Base-by-base conservation (phyloP, 2,329 filamentous ascomycete species). In the Pezicula rhizophila region DNA sequence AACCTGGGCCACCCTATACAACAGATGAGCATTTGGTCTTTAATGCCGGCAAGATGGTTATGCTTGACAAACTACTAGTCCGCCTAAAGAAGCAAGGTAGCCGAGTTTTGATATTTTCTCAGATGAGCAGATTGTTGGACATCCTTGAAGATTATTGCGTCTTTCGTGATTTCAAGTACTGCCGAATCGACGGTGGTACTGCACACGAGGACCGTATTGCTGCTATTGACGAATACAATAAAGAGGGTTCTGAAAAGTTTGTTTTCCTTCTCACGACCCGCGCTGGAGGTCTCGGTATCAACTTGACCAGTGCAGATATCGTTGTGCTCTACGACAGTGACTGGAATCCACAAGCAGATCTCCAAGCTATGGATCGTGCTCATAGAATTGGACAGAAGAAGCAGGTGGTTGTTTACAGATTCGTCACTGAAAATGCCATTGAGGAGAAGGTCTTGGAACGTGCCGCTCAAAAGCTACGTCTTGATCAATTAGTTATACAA, bases 301-400 rank as follows among this genome's bases (percentile, higher is more conserved):
- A 99, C 66, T 73, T 99, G 64, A 99, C 93, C 1, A 85, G 80
- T 52, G 93, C 93, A 48, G 93, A 99, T 61, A 96, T 97, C 62
- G 93, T 99, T 50, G 81, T 99, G 26, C 80, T 99, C 6, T 99
- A 93, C 63, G 93, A 99, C 67, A 96, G 91, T 61, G 93, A 99
- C 66, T 99, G 93, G 93, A 97, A 96, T 63, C 93, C 93, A 8
- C 93, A 99, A 69, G 93, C 93, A 15, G 93, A 99, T 81, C 72
- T 99, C 51, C 93, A 99, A 68, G 93, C 93, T 49, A 99, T 99
- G 93, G 93, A 99, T 64, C 88, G 93, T 65, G 93, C 93, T 45
- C 93, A 99, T 72, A 89, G 93, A 71, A 99, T 99, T 60, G 93
- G 93, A 35, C 93, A 99, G 71, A 99, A 89, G 5, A 99, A 99